Evolutionary conservation across 805 yeast species (phyloP).

Genomic region (Ogataea philodendri): DNA sequence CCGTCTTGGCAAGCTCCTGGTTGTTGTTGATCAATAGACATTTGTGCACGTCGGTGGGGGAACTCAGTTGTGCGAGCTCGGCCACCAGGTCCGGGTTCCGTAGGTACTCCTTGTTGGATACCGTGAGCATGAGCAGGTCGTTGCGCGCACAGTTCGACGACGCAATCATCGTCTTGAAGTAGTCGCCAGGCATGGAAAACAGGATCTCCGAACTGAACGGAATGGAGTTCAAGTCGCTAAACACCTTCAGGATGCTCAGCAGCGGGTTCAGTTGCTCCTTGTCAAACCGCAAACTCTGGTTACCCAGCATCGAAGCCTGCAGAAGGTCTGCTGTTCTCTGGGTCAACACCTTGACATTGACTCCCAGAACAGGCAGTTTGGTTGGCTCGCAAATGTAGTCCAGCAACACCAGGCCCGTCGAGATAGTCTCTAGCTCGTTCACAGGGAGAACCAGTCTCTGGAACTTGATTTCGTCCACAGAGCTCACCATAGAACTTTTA

Average conservation of each 20-base stretch:
- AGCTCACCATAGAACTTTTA: conserved; percentile 32
- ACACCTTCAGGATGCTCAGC: conserved; percentile 33
- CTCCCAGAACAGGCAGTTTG: conserved; percentile 42
- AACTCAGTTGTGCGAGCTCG: conserved; percentile 1
- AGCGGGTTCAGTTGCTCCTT: conserved; percentile 38
- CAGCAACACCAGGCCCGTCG: conserved; percentile 30
- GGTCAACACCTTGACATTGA: conserved; percentile 57
- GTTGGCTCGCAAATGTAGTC: conserved; percentile 28
- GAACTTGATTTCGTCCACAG: conserved; percentile 24
- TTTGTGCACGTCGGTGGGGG: conserved; percentile 18
- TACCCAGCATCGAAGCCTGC: conserved; percentile 51
- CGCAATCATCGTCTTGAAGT: conserved; percentile 24
- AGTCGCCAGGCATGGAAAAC: conserved; percentile 29
- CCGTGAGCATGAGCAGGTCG: conserved; percentile 27
- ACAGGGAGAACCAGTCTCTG: conserved; percentile 27
- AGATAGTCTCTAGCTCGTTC: conserved; percentile 30
- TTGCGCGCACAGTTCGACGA: conserved; percentile 18
- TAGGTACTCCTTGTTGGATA: conserved; percentile 24
- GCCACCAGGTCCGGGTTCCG: conserved; percentile 13
- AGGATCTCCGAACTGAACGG: conserved; percentile 34
- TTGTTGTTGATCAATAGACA: conserved; percentile 31
- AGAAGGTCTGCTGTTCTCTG: conserved; percentile 69
- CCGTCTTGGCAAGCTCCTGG: conserved; percentile 19
- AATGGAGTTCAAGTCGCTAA: conserved; percentile 31
- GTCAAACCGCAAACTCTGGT: conserved; percentile 18